phyloP scores from a whole-genome alignment of 139 green algal genomes.

The Tetradesmus lagerheimii region DNA sequence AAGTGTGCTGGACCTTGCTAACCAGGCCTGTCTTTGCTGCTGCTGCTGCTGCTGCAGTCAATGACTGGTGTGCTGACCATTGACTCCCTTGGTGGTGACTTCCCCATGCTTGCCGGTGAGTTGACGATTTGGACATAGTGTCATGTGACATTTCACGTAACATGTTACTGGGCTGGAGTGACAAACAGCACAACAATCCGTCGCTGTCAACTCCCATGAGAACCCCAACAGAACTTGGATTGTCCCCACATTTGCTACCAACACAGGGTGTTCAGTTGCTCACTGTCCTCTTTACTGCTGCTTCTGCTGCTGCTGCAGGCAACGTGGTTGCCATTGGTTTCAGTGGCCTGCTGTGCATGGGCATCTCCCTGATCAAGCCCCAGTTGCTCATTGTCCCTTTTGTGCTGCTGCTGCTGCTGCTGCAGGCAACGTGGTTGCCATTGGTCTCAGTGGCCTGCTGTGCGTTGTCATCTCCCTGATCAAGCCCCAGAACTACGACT shows the following conservation, averaged over 20 bases:
- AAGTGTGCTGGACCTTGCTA: not conserved
- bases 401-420: not conserved
- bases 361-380: constrained; percentile 69
- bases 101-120: constrained; percentile 84
- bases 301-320: constrained; percentile 33
- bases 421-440: constrained; percentile 82
- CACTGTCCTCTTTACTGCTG: no score
- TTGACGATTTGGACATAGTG: no score
- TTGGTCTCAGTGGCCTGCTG: constrained; percentile 77
- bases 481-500: constrained; percentile 68
- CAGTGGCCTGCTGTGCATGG: constrained; percentile 71
- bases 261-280: no score
- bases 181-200: not conserved
- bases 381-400: no score
- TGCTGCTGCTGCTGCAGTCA: constrained; percentile 31
- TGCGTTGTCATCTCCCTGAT: constrained; percentile 71
- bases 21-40: not conserved
- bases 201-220: no score
- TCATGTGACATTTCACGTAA: no score
- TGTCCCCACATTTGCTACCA: no score
- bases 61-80: constrained; percentile 59
- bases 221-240: no score
- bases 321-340: constrained; percentile 87
- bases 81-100: constrained; percentile 75
- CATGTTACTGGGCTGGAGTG: not conserved